Percentiles rank a stretch among this genome's conserved stretches.
These are phyloP conservation scores for Plasmodium ovale DNA, from an alignment of 169 alveolate genomes.

Conservation along the genomic window DNA sequence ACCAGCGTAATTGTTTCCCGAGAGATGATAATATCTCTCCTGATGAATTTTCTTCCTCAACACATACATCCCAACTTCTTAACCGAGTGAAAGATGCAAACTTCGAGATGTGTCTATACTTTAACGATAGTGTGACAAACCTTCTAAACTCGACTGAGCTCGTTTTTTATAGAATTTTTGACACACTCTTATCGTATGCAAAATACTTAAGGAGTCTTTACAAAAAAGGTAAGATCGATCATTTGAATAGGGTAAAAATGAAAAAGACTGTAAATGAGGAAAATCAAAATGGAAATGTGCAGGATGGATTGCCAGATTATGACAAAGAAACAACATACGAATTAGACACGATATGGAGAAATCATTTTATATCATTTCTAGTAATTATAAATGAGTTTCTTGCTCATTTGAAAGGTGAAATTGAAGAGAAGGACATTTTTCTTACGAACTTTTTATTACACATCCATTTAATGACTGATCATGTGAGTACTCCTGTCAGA, in stretches of 20 bases:
- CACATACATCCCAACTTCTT: slow-evolving; percentile 13
- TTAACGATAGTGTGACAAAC: slow-evolving; percentile 2
- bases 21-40: too few relatives aligned
- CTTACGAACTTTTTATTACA: neutral
- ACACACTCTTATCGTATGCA: neutral
- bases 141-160: slow-evolving; percentile 1
- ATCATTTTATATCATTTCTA: slow-evolving; percentile 4
- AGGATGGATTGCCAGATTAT: neutral
- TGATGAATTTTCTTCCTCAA: too few relatives aligned
- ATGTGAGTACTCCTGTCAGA: neutral
- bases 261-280: neutral
- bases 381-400: neutral
- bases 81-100: neutral
- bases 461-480: slow-evolving; percentile 7
- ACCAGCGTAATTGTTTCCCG: too few relatives aligned
- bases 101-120: neutral
- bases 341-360: neutral
- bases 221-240: neutral
- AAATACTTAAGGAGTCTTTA: neutral
- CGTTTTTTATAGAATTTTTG: slow-evolving; percentile 12
- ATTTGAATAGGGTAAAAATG: neutral
- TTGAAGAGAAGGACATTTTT: neutral
- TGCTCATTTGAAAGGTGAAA: neutral
- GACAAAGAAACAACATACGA: neutral
- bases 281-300: neutral